Evolutionary conservation across 108 stramenopile species (phyloP).

Genomic region (Aurantiochytrium sp.): DNA sequence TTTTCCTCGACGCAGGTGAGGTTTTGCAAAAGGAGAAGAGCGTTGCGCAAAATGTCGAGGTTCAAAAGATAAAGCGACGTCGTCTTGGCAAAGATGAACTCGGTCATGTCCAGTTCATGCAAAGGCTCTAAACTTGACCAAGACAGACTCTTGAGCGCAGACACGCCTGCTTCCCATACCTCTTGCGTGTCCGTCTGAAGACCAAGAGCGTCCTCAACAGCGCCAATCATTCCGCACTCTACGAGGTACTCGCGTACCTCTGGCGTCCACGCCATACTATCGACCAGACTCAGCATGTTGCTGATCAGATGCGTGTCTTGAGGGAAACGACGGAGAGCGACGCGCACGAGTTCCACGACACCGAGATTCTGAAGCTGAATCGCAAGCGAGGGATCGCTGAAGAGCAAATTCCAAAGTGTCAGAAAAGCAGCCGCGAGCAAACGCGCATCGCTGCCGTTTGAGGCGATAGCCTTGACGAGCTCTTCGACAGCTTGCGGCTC

Average conservation of each 20-base stretch:
- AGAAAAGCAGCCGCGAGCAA: not conserved
- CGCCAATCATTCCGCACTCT: not conserved
- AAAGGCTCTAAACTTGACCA: not conserved
- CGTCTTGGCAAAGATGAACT: not conserved
- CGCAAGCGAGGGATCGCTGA: not conserved
- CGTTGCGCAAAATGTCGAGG: not conserved
- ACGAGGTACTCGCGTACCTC: not conserved
- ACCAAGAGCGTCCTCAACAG: not conserved
- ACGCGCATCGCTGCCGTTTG: not conserved
- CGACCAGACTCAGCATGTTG: not conserved
- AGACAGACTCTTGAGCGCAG: conserved; percentile 8
- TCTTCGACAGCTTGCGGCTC: not conserved
- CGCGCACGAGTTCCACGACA: not conserved
- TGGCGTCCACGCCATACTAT: not conserved
- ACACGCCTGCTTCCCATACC: not conserved
- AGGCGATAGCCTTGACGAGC: not conserved
- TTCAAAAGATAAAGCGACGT: not conserved
- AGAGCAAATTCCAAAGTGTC: not conserved
- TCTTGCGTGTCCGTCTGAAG: not conserved
- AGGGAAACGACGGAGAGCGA: not conserved
- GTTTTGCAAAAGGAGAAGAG: not conserved
- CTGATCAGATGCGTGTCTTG: not conserved
- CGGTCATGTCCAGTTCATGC: not conserved
- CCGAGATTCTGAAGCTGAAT: not conserved
- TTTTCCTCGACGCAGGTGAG: not conserved